These are phyloP conservation scores for Cystoderma amianthinum DNA, from an alignment of 768 basidiomycete species.

Conservation along the genomic window DNA sequence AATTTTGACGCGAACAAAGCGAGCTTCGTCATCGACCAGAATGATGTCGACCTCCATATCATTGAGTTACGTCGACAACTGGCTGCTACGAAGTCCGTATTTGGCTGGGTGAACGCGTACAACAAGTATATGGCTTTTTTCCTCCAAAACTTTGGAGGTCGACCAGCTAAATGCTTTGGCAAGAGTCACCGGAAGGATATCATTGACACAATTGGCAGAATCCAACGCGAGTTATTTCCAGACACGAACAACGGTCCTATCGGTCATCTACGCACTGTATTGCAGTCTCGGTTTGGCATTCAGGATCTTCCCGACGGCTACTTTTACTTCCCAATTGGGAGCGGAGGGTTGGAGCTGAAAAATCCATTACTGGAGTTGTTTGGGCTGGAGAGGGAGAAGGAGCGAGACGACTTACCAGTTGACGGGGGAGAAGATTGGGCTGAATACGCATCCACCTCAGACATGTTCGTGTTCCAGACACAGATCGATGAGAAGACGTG, in stretches of 20 bases:
- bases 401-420: too few relatives aligned
- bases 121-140: conserved; percentile 35
- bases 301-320: conserved; percentile 30
- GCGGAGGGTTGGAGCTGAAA: conserved; percentile 29
- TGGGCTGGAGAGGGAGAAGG: conserved; percentile 13
- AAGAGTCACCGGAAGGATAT: conserved; percentile 21
- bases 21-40: conserved; percentile 29
- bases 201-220: conserved; percentile 21
- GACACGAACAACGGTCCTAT: conserved; percentile 13
- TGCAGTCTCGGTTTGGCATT: conserved; percentile 22
- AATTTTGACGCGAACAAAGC: conserved; percentile 21
- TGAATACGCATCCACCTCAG: conserved; percentile 8
- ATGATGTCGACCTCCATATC: conserved; percentile 26
- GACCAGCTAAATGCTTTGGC: conserved; percentile 26
- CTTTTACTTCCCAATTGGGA: conserved; percentile 29
- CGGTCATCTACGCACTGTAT: conserved; percentile 12
- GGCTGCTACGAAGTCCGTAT: conserved; percentile 23
- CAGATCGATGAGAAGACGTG: conserved; percentile 18
- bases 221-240: conserved; percentile 25
- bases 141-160: conserved; percentile 25
- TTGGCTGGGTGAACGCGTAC: conserved; percentile 29
- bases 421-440: too few relatives aligned
- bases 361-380: conserved; percentile 31
- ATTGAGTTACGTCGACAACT: conserved; percentile 29
- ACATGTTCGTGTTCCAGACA: conserved; percentile 13